These are phyloP conservation scores for Saturnispora mendoncae DNA, from an alignment of 805 yeast species.

Conservation along the genomic window DNA sequence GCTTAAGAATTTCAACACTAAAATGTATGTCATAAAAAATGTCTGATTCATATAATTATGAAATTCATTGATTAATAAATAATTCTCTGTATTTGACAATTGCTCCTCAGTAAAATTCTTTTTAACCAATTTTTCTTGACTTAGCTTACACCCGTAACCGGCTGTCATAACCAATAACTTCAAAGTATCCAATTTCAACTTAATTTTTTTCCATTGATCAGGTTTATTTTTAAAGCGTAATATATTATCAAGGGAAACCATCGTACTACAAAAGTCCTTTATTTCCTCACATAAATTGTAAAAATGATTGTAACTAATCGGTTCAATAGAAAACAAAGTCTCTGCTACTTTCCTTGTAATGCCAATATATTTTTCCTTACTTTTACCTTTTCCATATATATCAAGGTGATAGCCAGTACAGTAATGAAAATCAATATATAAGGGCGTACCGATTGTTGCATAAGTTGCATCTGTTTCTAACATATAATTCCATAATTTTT, in stretches of 20 bases:
- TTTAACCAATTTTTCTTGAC: neutral
- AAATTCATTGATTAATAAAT: neutral
- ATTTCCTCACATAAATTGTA: neutral
- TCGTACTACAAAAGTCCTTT: neutral
- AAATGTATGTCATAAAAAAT: slow-evolving; percentile 1
- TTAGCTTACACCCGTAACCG: neutral
- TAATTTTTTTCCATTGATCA: slow-evolving; percentile 5
- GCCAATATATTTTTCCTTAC: neutral
- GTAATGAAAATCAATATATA: slow-evolving; percentile 13
- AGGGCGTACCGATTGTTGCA: slow-evolving; percentile 9
- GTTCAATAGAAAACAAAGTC: neutral
- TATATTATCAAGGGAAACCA: slow-evolving; percentile 3
- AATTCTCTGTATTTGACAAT: neutral
- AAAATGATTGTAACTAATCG: neutral
- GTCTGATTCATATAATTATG: slow-evolving; percentile 4
- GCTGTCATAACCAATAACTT: neutral
- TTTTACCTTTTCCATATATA: neutral
- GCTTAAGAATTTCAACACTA: neutral
- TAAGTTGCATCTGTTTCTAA: slow-evolving; percentile 12
- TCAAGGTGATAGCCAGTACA: slow-evolving; percentile 10
- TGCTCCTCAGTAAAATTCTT: neutral
- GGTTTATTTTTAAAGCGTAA: neutral
- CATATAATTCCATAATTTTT: slow-evolving; percentile 16
- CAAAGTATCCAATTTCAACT: slow-evolving; percentile 9
- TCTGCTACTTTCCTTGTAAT: slow-evolving; percentile 1